A percentile compares a stretch with the other conserved stretches of the same genome.
phyloP scores from a whole-genome alignment of 2,329 filamentous ascomycete species.

The Aureobasidium sp. region DNA sequence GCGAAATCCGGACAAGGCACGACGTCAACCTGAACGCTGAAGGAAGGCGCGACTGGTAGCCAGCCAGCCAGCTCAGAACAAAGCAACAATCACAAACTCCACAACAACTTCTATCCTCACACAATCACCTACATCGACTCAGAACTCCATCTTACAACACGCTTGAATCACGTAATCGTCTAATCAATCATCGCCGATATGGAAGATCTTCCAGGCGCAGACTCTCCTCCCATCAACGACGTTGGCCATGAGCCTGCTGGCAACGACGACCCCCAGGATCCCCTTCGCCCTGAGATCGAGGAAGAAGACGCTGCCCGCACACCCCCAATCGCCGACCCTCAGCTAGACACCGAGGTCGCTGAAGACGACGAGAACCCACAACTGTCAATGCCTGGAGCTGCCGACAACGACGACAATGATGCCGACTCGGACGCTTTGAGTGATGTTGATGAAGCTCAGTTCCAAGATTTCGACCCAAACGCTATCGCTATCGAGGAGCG shows the following conservation, averaged over 20 bases:
- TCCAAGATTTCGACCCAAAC: conserved; percentile 55
- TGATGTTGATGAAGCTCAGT: conserved; percentile 57
- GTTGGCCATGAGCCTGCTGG: conserved; percentile 37
- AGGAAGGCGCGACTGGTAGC: background rate
- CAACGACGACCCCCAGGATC: conserved; percentile 38
- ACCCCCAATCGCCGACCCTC: conserved; percentile 34
- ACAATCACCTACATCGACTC: background rate
- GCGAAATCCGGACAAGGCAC: conserved; percentile 4
- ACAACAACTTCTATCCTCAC: too few relatives aligned
- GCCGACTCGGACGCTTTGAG: conserved; percentile 53
- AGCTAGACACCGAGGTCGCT: conserved; percentile 37
- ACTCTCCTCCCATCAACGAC: conserved; percentile 30
- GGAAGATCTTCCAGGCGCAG: conserved; percentile 18
- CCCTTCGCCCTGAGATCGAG: conserved; percentile 38
- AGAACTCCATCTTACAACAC: background rate
- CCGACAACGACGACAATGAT: conserved; percentile 42
- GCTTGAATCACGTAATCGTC: background rate
- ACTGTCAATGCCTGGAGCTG: conserved; percentile 19
- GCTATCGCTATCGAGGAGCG: conserved; percentile 54
- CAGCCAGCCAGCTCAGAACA: background rate
- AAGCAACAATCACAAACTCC: background rate
- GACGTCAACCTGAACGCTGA: conserved; percentile 3
- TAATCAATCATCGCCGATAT: conserved; percentile 4
- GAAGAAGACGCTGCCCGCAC: conserved; percentile 38
- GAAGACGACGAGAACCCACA: conserved; percentile 22